Base-by-base conservation (phyloP, 352 stramenopile species). In the Peronospora destructor region DNA sequence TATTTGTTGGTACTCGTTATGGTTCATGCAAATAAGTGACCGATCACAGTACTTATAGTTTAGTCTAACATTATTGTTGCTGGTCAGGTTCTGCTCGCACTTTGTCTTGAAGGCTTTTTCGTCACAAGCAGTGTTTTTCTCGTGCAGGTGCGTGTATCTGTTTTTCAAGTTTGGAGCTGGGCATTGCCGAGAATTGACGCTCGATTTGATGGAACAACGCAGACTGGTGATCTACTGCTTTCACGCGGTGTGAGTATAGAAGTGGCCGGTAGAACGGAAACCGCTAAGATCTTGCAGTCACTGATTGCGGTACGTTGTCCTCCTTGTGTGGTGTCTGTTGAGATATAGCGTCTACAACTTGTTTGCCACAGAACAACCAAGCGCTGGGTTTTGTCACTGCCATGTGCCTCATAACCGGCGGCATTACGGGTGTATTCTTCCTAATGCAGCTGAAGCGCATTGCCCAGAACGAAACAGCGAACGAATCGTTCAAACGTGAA, bases 401-500 rank as follows among this genome's bases (percentile, higher is more conserved):
- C 3, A 66, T 87, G 51, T 70, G 68, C 23, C 52, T 87, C 32
- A 80, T 83, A 55, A 75, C 72, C 11, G 63, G 64, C 14, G 34
- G 86, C 25, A 63, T 90, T 38, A 44, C 90, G 4, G 87, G 76
- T 69, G 45, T 79, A 1, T 87, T 92, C 54, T 54, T 92, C 21
- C 45, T 87, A 21, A 82, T 87, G 50, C 81, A 92, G 35, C 55
- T 92, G 2, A 69, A 72, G 36, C 81, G 81, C 26, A 85, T 92
- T 47, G 53, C 64, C 7, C 70, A 71, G 45, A 92, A 92, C 29
- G 69, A 71, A 42, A 90, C 81, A 3, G 79, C 81, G 3, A 88
- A 85, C 48, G 81, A 92, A 54, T 75, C 78, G 9, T 92, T 92
- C 43, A 92, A 92, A 59, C 81, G 81, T 29, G 75, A 89, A 57